Base-by-base conservation (phyloP, 768 basidiomycete species). In the Rhodotorula kratochvilovae region DNA sequence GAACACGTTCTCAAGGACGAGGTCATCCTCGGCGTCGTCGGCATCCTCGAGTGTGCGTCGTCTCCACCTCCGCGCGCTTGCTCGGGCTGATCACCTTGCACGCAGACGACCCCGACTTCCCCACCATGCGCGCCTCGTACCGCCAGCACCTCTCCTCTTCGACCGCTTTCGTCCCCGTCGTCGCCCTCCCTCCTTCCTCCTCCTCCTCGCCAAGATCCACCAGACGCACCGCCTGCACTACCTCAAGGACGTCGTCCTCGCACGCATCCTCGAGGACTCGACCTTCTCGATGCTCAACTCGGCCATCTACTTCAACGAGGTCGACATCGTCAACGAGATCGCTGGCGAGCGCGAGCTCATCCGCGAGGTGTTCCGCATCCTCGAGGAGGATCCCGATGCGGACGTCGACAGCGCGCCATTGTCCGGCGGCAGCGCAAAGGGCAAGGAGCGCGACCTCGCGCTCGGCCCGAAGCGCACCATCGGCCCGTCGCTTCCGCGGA, bases 241-340 rank as follows among this genome's bases (percentile, higher is more conserved):
- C 81, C 88, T 99, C 78, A 98, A 97, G 80, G 96, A 99, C 79
- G 95, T 99, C 68, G 92, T 99, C 53, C 89, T 99, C 60, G 92
- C 93, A 1, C 89, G 96, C 27, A 88, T 89, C 2, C 86, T 97
- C 60, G 96, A 99, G 77, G 96, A 99, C 80, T 89, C 91, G 4
- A 97, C 94, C 0, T 95, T 97, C 85, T 92, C 92, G 78, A 91
- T 96, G 77, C 86, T 98, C 78, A 97, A 93, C 81, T 93, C 92
- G 3, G 91, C 91, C 81, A 92, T 99, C 80, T 92, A 97, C 79
- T 98, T 94, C 85, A 96, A 98, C 82, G 95, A 99, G 80, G 92
- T 95, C 77, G 96, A 99, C 81, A 97, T 99, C 78, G 93, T 99
- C 78, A 87, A 85, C 60, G 88, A 95, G 78, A 86, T 98, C 45